phyloP scores from a whole-genome alignment of 768 basidiomycete genomes.

The Auricularia heimuer region DNA sequence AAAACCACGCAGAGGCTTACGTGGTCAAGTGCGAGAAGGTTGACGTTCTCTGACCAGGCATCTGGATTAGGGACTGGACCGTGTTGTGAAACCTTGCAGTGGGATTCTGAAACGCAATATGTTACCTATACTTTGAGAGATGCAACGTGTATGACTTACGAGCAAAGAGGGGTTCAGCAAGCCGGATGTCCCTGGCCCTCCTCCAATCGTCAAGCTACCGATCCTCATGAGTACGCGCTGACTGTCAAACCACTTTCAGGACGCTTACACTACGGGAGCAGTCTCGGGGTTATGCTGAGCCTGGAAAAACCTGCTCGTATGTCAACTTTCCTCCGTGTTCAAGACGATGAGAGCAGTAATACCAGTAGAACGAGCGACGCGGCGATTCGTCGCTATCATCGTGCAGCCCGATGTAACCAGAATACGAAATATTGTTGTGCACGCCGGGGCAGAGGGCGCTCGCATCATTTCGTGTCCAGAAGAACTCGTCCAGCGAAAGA shows the following conservation, averaged over 20 bases:
- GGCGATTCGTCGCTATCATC: slow-evolving; percentile 19
- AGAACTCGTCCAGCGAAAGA: not conserved
- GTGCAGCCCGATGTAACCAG: slow-evolving; percentile 23
- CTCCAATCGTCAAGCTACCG: slow-evolving; percentile 23
- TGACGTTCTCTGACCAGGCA: slow-evolving; percentile 7
- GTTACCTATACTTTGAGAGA: no score
- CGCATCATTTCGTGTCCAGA: not conserved
- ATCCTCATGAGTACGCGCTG: not conserved
- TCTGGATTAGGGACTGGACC: slow-evolving; percentile 18
- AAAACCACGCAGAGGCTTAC: not conserved
- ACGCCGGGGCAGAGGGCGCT: not conserved
- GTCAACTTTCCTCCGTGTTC: no score
- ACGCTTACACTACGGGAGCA: slow-evolving; percentile 24
- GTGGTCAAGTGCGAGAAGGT: slow-evolving; percentile 10
- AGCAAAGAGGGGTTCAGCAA: slow-evolving; percentile 17
- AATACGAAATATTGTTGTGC: slow-evolving; percentile 9
- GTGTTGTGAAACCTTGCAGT: slow-evolving; percentile 16
- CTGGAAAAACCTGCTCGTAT: slow-evolving; percentile 21
- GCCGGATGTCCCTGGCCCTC: slow-evolving; percentile 26
- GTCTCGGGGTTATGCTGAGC: slow-evolving; percentile 19
- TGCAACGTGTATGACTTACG: not conserved
- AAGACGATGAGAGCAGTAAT: not conserved
- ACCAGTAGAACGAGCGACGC: slow-evolving; percentile 13
- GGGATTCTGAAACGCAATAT: slow-evolving; percentile 11
- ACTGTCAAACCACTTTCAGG: not conserved